Conservation (phyloP, 176 grass and related monocot genomes). For the Phragmites australis region DNA sequence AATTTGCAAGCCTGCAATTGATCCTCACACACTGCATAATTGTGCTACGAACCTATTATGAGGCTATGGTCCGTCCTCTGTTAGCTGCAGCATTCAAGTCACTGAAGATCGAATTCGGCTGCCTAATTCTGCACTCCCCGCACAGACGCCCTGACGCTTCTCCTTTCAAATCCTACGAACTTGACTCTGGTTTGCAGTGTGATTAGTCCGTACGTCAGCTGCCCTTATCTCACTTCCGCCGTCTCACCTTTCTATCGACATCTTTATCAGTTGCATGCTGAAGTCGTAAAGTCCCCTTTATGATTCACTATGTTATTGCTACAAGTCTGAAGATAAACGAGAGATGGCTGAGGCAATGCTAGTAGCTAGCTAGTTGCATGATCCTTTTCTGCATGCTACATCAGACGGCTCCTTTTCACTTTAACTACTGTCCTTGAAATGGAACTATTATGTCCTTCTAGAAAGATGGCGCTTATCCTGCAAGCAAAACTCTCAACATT, state of each 20-base stretch:
- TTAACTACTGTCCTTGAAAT: background rate
- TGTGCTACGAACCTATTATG: background rate
- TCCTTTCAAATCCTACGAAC: slow-evolving; percentile 3
- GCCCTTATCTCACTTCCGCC: slow-evolving; percentile 18
- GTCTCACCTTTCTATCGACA: background rate
- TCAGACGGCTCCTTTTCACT: slow-evolving; percentile 19
- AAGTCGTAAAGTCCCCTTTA: slow-evolving; percentile 39
- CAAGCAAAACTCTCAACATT: too few relatives aligned
- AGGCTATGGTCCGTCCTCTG: too few relatives aligned
- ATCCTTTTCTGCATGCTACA: slow-evolving; percentile 24
- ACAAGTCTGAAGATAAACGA: background rate
- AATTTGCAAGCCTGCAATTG: background rate
- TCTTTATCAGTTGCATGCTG: background rate
- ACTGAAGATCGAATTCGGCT: slow-evolving; percentile 35
- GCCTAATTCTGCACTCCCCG: slow-evolving; percentile 41
- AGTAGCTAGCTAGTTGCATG: slow-evolving; percentile 10
- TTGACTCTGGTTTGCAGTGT: background rate
- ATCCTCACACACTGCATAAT: background rate
- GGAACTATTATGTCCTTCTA: slow-evolving; percentile 12
- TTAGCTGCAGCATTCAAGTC: background rate
- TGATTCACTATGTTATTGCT: slow-evolving; percentile 13
- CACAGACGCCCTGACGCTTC: slow-evolving; percentile 4
- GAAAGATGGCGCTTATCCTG: background rate
- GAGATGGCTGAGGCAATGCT: background rate
- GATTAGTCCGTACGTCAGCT: slow-evolving; percentile 24